Evolutionary conservation across 192 early-diverging fungal genomes (phyloP), one percentile per base, ranked within the genome.

Genomic region (Coemansia sp.): DNA sequence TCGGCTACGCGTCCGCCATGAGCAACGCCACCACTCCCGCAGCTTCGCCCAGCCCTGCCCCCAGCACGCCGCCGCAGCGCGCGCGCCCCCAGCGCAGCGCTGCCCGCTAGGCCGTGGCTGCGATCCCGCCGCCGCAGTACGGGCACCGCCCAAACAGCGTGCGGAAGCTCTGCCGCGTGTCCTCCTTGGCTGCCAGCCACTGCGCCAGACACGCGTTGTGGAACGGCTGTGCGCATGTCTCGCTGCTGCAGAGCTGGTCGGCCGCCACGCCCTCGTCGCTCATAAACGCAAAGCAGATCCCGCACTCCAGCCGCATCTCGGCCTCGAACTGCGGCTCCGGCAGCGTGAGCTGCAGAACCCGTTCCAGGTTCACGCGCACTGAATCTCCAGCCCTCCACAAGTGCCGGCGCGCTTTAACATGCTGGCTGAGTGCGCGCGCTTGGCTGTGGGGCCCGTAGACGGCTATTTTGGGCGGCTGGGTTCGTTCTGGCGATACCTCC

Each of bases 91-190:
- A 76, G 58, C 63, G 50, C 33, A 65, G 72, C 46, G 43, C 46
- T 13, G 46, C 46, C 20, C 46, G 46, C 23, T 48, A 48, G 46
- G 10, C 33, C 15, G 20, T 9, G 36, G 45, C 59, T 26, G 38
- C 23, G 21, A 53, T 21, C 16, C 33, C 21, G 9, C 63, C 61
- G 36, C 47, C 62, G 44, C 73, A 77, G 38, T 77, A 77, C 13
- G 73, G 73, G 35, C 73, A 77, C 26, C 63, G 62, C 21, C 73
- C 73, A 48, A 77, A 77, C 21, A 66, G 68, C 20, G 73, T 77
- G 36, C 30, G 42, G 39, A 66, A 77, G 45, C 73, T 77, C 40
- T 70, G 73, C 3, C 73, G 55, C 23, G 73, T 77, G 28, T 77
- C 73, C 16, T 77, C 73, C 26, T 77, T 77, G 15, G 73, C 55